Evolutionary conservation across 352 stramenopile genomes (phyloP).

Genomic region (Hyaloperonospora brassicae): DNA sequence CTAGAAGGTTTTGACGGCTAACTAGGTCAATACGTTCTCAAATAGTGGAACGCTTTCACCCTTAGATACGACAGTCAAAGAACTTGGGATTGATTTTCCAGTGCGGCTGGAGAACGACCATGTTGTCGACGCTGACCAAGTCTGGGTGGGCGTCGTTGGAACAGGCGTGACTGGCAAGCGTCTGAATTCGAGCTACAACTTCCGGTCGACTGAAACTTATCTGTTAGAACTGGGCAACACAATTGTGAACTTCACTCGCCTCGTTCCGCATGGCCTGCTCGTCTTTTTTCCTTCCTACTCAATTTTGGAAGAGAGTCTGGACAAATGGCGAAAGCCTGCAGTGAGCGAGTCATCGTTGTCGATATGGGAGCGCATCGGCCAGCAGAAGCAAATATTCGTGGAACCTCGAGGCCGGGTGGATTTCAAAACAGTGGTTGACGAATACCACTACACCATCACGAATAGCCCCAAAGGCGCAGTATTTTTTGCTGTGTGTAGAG

Average conservation of each 20-base stretch:
- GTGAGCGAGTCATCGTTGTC: conserved; percentile 36
- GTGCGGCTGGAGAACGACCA: conserved; percentile 96
- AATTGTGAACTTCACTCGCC: conserved; percentile 88
- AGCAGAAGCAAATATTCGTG: conserved; percentile 75
- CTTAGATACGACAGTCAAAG: conserved; percentile 91
- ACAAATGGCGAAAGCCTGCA: conserved; percentile 54
- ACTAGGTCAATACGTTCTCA: conserved; percentile 1
- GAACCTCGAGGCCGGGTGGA: conserved; percentile 63
- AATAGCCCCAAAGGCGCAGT: conserved; percentile 83
- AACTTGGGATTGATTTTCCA: conserved; percentile 94
- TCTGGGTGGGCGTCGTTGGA: conserved; percentile 88
- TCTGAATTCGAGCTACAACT: conserved; percentile 93
- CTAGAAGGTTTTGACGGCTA: conserved; percentile 1
- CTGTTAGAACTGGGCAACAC: conserved; percentile 94
- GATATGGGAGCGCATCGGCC: conserved; percentile 72
- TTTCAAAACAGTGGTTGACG: conserved; percentile 73
- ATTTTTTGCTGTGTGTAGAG: conserved; percentile 97
- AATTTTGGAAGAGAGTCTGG: conserved; percentile 88
- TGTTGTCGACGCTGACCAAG: conserved; percentile 89
- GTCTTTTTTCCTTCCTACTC: conserved; percentile 99
- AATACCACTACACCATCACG: conserved; percentile 71
- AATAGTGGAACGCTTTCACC: conserved; percentile 95
- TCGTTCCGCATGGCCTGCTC: conserved; percentile 95
- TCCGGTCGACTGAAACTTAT: conserved; percentile 90
- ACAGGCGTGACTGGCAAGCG: conserved; percentile 89